A percentile compares a stretch with the other conserved stretches of the same genome.
Evolutionary conservation across 2,329 filamentous ascomycete species (phyloP).

Genomic region (Albophoma yamanashiensis): DNA sequence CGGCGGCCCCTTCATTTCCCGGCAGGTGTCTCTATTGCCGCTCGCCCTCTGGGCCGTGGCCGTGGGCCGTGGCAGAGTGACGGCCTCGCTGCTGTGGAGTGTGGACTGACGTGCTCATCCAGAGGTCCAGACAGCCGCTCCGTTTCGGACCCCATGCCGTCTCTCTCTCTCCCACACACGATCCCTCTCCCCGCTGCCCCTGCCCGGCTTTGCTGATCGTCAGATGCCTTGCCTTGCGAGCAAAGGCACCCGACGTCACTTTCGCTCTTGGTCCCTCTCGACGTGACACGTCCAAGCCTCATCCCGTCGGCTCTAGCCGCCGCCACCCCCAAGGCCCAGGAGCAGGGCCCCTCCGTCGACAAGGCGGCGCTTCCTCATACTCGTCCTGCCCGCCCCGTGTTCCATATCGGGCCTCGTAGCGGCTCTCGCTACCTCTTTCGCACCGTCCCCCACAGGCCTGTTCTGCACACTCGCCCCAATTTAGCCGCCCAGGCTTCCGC

Average conservation of each 20-base stretch:
- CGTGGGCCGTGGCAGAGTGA: not conserved
- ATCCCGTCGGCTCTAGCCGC: not conserved
- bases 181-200: too few relatives aligned
- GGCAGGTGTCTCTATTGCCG: not conserved
- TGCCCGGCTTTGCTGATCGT: not conserved
- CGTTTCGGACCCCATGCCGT: not conserved
- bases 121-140: not conserved
- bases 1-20: not conserved
- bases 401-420: not conserved
- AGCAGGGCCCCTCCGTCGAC: not conserved
- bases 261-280: not conserved
- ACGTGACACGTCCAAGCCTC: not conserved
- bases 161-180: too few relatives aligned
- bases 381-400: not conserved
- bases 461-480: not conserved
- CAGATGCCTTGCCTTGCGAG: not conserved
- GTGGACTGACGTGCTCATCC: too few relatives aligned
- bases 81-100: not conserved
- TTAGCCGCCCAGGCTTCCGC: conserved; percentile 8
- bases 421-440: not conserved
- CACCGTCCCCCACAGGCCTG: not conserved
- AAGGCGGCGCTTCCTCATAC: not conserved
- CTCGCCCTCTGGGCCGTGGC: not conserved
- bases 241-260: not conserved
- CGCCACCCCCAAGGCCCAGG: not conserved